Evolutionary conservation across 1,284 basidiomycete genomes (phyloP).

Genomic region (Puccinia coronata): DNA sequence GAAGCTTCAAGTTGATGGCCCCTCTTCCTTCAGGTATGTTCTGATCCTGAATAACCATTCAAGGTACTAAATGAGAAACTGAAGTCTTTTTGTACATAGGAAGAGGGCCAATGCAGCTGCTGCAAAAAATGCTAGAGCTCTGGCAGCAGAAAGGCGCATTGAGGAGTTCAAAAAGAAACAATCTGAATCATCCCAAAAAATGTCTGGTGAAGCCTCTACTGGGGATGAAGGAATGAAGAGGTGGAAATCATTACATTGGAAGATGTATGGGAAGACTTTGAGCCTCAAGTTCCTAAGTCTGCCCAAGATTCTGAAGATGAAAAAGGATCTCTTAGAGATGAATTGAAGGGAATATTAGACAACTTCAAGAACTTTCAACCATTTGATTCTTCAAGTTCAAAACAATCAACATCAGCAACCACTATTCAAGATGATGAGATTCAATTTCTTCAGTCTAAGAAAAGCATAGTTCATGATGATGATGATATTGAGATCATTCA

Average conservation of each 20-base stretch:
- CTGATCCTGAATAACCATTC: too few relatives aligned
- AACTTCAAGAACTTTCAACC: background rate
- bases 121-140: slow-evolving; percentile 31
- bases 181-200: background rate
- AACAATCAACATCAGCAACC: background rate
- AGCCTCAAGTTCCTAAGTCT: slow-evolving; percentile 16
- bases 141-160: slow-evolving; percentile 27
- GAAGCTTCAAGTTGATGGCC: slow-evolving; percentile 22
- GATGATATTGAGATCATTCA: background rate
- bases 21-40: slow-evolving; percentile 28
- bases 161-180: background rate
- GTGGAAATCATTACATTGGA: slow-evolving; percentile 18
- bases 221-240: background rate
- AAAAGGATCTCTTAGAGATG: background rate
- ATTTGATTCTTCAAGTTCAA: background rate
- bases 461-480: background rate
- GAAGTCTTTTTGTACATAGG: too few relatives aligned
- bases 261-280: slow-evolving; percentile 37
- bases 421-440: slow-evolving; percentile 23
- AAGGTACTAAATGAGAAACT: too few relatives aligned
- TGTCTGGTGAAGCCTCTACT: background rate
- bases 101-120: slow-evolving; percentile 38
- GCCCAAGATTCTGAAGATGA: background rate
- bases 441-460: background rate
- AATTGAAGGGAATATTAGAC: slow-evolving; percentile 12